These are phyloP conservation scores for Collybiopsis confluens DNA, from an alignment of 768 basidiomycete species.

Conservation along the genomic window DNA sequence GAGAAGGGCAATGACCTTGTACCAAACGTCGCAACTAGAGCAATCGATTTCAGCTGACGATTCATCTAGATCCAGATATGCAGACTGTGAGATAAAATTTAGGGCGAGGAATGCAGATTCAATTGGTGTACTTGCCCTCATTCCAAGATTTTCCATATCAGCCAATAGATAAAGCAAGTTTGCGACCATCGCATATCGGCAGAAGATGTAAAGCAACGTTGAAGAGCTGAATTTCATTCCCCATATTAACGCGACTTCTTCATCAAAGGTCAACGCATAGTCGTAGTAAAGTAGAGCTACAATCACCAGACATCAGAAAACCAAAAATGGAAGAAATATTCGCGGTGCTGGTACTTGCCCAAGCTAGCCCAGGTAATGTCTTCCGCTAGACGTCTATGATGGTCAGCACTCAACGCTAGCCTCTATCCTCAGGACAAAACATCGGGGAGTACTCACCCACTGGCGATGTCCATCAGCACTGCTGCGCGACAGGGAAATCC, in stretches of 20 bases:
- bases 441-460: neutral
- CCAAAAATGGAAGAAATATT: too few relatives aligned
- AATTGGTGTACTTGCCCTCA: neutral
- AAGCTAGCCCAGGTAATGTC: slow-evolving; percentile 4
- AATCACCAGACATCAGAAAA: too few relatives aligned
- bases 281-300: slow-evolving; percentile 28
- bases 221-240: slow-evolving; percentile 19
- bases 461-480: slow-evolving; percentile 5
- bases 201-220: slow-evolving; percentile 28
- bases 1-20: slow-evolving; percentile 21
- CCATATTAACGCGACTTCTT: slow-evolving; percentile 30
- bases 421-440: neutral
- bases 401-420: too few relatives aligned
- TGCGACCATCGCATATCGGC: slow-evolving; percentile 29
- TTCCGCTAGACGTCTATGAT: neutral
- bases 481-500: neutral
- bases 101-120: neutral
- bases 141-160: slow-evolving; percentile 15
- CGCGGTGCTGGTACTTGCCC: neutral
- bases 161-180: slow-evolving; percentile 29
- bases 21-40: slow-evolving; percentile 23
- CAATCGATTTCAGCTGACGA: neutral
- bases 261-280: slow-evolving; percentile 24
- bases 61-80: neutral
- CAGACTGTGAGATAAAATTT: neutral